These are phyloP conservation scores for Capronia coronata DNA, from an alignment of 2,329 filamentous ascomycete species.

Conservation along the genomic window DNA sequence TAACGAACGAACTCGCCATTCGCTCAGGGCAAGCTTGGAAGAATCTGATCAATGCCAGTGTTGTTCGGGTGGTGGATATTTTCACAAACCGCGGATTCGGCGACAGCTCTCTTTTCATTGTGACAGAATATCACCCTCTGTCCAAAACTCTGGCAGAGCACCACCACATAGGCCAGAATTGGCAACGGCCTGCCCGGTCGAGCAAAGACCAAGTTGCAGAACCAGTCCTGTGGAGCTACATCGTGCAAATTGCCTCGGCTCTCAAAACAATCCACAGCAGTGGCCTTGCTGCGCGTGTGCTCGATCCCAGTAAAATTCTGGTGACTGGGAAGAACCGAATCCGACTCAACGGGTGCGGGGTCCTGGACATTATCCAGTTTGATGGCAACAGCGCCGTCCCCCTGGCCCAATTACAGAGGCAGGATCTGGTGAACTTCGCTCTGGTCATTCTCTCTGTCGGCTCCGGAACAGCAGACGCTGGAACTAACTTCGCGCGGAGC, in stretches of 20 bases:
- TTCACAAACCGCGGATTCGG: conserved; percentile 92
- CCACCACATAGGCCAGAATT: conserved; percentile 47
- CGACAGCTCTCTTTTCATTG: conserved; percentile 89
- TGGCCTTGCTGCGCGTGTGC: conserved; percentile 75
- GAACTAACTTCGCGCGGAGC: conserved; percentile 60
- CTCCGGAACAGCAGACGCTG: conserved; percentile 55
- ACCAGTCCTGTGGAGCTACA: conserved; percentile 79
- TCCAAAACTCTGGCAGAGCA: conserved; percentile 84
- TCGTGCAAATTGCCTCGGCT: conserved; percentile 83
- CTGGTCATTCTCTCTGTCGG: conserved; percentile 76
- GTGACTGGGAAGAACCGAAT: conserved; percentile 86
- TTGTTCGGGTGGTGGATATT: conserved; percentile 82
- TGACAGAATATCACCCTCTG: conserved; percentile 86
- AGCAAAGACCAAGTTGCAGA: conserved; percentile 57
- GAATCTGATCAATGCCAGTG: conserved; percentile 68
- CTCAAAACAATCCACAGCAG: conserved; percentile 76
- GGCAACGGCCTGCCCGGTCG: conserved; percentile 40
- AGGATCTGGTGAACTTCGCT: conserved; percentile 80
- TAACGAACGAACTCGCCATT: conserved; percentile 86
- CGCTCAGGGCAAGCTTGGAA: conserved; percentile 84
- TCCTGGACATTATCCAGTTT: conserved; percentile 82
- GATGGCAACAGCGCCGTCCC: conserved; percentile 56
- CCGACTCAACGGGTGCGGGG: conserved; percentile 77
- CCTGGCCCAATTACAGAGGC: conserved; percentile 71
- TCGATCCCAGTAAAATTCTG: conserved; percentile 83